Percentiles rank a stretch among this genome's conserved stretches.
Evolutionary conservation across 225 moss, liverwort and hornwort species (phyloP).

Genomic region (Marchantia polymorpha): DNA sequence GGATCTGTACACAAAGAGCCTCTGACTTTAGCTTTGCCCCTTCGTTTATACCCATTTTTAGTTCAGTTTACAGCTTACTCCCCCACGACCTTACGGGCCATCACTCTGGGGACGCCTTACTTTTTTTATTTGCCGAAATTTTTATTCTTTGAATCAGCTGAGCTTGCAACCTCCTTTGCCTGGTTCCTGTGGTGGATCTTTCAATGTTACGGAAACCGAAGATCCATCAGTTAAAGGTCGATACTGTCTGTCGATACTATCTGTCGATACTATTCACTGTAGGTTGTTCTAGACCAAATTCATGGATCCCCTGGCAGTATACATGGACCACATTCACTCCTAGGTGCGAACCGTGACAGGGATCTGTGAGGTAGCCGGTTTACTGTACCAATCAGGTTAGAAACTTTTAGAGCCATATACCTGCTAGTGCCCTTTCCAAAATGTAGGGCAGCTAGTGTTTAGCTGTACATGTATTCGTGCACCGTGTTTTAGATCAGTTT

Average conservation of each 20-base stretch:
- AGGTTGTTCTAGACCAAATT: neutral
- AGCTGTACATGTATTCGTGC: constrained; percentile 6
- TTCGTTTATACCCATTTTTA: constrained; percentile 3
- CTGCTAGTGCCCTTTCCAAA: constrained; percentile 13
- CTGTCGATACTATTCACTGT: neutral
- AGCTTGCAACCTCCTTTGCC: neutral
- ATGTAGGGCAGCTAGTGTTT: constrained; percentile 20
- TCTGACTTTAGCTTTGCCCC: constrained; percentile 6
- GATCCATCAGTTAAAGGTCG: neutral
- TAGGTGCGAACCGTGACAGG: neutral
- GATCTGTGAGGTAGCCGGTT: constrained; percentile 17
- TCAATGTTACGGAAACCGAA: neutral
- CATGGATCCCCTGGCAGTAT: neutral
- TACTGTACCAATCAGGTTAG: constrained; percentile 14
- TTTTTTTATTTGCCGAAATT: neutral
- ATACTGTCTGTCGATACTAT: neutral
- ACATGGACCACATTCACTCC: neutral
- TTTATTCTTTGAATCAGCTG: constrained; percentile 1
- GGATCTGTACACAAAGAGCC: constrained; percentile 39
- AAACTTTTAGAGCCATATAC: constrained; percentile 9
- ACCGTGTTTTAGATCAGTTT: neutral
- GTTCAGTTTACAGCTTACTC: neutral
- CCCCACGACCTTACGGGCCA: neutral
- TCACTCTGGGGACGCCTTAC: constrained; percentile 5
- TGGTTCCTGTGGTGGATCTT: neutral